Base-by-base conservation (phyloP, 2,329 filamentous ascomycete species). In the Fusarium armeniacum region DNA sequence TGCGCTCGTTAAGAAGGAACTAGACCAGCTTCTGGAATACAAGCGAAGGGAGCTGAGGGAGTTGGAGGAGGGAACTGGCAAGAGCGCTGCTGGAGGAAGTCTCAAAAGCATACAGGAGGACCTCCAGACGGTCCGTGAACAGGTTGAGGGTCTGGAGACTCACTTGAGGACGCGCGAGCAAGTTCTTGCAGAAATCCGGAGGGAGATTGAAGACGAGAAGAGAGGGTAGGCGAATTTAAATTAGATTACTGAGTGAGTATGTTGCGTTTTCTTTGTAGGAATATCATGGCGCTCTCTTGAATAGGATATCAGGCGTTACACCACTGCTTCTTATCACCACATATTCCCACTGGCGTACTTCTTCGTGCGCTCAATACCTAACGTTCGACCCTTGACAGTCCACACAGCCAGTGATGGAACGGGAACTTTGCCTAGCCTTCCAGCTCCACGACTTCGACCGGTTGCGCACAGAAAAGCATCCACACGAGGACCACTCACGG, bases 21-120 rank as follows among this genome's bases (percentile, higher is more conserved):
- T 98, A 47, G 93, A 98, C 80, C 93, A 97, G 82, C 81, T 99
- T 80, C 84, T 99, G 44, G 96, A 99, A 77, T 98, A 97, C 80
- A 99, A 99, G 87, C 86, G 93, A 78, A 89, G 89, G 76, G 91
- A 90, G 83, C 84, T 95, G 78, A 85, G 89, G 72, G 94, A 92
- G 52, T 76, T 94, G 80, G 91, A 96, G 80, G 87, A 89, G 68
- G 92, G 91, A 32, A 86, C 88, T 57, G 90, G 87, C 68, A 90
- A 86, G 82, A 89, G 83, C 53, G 89, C 90, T 76, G 88, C 87
- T 10, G 94, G 93, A 0, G 88, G 90, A 67, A 88, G 87, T 65
- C 79, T 98, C 65, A 91, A 94, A 80, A 89, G 90, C 38, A 89
- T 98, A 43, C 84, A 88, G 61, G 94, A 97, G 38, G 96, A 99